Evolutionary conservation across 2,329 filamentous ascomycete genomes (phyloP), one percentile per base, ranked within the genome.

Genomic region (Tolypocladium ovalisporum): DNA sequence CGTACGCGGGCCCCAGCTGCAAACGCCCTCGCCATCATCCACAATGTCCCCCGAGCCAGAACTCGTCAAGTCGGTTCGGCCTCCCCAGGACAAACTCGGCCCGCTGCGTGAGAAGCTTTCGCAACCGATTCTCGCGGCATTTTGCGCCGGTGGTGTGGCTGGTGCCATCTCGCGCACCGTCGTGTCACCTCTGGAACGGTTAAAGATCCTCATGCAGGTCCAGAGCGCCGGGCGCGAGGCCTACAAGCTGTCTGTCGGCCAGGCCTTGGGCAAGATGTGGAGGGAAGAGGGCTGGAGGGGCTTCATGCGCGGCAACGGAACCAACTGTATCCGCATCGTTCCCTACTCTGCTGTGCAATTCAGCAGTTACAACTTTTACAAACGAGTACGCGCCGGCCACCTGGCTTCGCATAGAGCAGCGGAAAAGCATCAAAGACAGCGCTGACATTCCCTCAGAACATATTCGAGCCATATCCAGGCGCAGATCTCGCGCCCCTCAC

Each of bases 281-380:
- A 86, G 80, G 65, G 94, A 99, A 70, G 94, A 99, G 74, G 94
- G 94, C 56, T 97, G 92, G 90, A 86, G 85, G 71, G 94, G 94
- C 0, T 96, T 97, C 73, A 96, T 99, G 92, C 85, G 91, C 63
- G 94, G 94, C 55, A 99, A 99, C 71, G 94, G 94, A 62, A 97
- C 92, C 60, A 99, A 99, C 73, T 99, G 94, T 79, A 90, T 99
- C 66, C 89, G 94, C 61, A 99, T 99, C 64, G 90, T 99, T 55
- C 94, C 94, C 5, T 99, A 99, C 73, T 97, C 93, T 54, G 94
- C 94, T 13, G 94, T 97, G 44, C 94, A 99, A 69, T 99, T 99
- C 73, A 93, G 93, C 64, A 95, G 91, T 69, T 99, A 97, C 77
- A 97, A 96, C 71, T 85, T 97, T 64, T 99, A 99, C 76, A 97